Conservation (phyloP, 2,329 filamentous ascomycete genomes). For the Cordyceps fumosorosea region DNA sequence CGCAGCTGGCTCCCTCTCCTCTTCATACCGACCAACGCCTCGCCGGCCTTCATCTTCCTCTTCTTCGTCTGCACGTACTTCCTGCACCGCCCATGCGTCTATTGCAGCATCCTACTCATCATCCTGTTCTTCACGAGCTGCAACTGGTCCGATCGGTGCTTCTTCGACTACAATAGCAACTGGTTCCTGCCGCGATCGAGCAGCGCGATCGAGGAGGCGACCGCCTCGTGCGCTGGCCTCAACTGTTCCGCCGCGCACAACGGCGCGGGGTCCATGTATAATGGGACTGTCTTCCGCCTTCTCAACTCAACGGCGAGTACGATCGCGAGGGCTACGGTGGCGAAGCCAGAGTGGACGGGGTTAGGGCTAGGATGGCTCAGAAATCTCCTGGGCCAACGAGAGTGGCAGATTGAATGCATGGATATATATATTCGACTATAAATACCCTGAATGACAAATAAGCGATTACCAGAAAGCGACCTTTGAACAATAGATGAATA, state of each 20-base stretch:
- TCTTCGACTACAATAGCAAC: conserved; percentile 86
- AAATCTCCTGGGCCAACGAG: conserved; percentile 70
- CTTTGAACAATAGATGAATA: too few relatives aligned
- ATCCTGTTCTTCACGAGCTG: conserved; percentile 90
- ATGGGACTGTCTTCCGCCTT: conserved; percentile 45
- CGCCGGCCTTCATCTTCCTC: conserved; percentile 77
- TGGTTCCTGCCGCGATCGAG: conserved; percentile 79
- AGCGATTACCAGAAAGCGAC: neutral
- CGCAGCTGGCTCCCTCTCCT: conserved; percentile 76
- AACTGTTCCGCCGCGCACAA: conserved; percentile 8
- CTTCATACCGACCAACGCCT: conserved; percentile 82
- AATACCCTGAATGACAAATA: neutral
- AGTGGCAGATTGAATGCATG: conserved; percentile 88
- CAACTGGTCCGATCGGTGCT: conserved; percentile 82
- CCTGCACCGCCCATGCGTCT: conserved; percentile 92
- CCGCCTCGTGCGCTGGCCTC: conserved; percentile 21
- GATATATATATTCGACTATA: conserved; percentile 77
- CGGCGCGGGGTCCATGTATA: conserved; percentile 31
- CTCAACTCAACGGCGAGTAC: conserved; percentile 65
- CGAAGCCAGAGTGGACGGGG: conserved; percentile 65
- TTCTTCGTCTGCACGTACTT: conserved; percentile 93
- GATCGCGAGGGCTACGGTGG: conserved; percentile 59
- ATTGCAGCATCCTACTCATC: conserved; percentile 92
- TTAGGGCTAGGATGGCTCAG: conserved; percentile 81
- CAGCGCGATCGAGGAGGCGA: conserved; percentile 17